Evolutionary conservation across 306 rosid genomes (phyloP).

Genomic region (Pyrus pyrifolia): DNA sequence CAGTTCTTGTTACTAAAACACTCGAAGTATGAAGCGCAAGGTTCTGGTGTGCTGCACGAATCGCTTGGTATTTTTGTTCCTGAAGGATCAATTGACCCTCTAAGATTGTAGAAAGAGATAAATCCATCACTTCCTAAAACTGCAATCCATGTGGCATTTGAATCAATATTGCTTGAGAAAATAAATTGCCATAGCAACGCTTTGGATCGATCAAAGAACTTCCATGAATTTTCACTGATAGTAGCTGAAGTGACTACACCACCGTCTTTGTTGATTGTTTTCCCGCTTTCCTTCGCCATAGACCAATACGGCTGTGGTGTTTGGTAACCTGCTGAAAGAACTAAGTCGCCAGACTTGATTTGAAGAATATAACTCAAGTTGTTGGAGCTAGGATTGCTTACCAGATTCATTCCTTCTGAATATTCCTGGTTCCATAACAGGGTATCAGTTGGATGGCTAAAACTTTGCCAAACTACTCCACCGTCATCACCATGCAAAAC

Average conservation of each 20-base stretch:
- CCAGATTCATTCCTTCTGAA: conserved; percentile 64
- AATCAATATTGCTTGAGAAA: conserved; percentile 26
- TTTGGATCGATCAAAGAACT: conserved; percentile 51
- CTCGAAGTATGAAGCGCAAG: conserved; percentile 60
- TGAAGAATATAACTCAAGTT: conserved; percentile 59
- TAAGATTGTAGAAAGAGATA: conserved; percentile 58
- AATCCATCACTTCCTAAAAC: conserved; percentile 68
- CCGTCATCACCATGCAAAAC: conserved; percentile 43
- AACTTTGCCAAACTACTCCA: conserved; percentile 71
- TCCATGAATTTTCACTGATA: conserved; percentile 77
- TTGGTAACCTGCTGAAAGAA: conserved; percentile 56
- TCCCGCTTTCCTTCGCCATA: conserved; percentile 56
- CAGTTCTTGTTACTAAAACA: conserved; percentile 43
- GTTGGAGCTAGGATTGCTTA: conserved; percentile 38
- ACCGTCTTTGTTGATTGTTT: conserved; percentile 36
- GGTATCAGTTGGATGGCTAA: conserved; percentile 74
- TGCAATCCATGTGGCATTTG: conserved; percentile 62
- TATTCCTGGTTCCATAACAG: conserved; percentile 63
- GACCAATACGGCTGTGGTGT: conserved; percentile 88
- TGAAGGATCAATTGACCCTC: conserved; percentile 28
- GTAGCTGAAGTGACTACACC: conserved; percentile 40
- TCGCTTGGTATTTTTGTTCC: conserved; percentile 45
- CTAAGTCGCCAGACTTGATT: conserved; percentile 58
- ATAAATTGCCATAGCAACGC: conserved; percentile 62
- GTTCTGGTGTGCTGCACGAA: conserved; percentile 60